A percentile compares a stretch with the other conserved stretches of the same genome.
Evolutionary conservation across 192 early-diverging fungal genomes (phyloP).

Genomic region (Backusella psychrophila): DNA sequence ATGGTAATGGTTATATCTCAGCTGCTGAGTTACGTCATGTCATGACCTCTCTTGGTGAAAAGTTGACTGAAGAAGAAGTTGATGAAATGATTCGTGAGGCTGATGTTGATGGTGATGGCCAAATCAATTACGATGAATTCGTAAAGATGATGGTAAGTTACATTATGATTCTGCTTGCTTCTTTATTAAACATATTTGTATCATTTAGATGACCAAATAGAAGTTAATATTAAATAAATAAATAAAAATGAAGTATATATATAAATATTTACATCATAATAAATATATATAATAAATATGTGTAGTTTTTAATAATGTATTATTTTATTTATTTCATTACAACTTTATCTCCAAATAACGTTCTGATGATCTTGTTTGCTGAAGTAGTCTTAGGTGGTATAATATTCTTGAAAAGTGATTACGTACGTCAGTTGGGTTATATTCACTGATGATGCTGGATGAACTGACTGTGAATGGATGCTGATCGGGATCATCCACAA

Average conservation of each 20-base stretch:
- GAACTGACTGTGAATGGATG: conserved; percentile 57
- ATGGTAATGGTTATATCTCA: conserved; percentile 86
- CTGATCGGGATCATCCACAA: conserved; percentile 70
- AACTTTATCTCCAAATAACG: not conserved
- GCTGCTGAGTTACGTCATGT: conserved; percentile 87
- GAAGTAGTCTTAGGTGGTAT: not conserved
- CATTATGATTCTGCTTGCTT: not conserved
- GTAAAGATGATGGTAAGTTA: conserved; percentile 70
- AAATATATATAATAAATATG: too few species aligned
- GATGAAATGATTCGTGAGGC: conserved; percentile 69
- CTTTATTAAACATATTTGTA: not conserved
- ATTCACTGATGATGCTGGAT: conserved; percentile 52
- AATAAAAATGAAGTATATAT: not conserved
- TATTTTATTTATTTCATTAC: not conserved
- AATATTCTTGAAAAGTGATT: not conserved
- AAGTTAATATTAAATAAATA: conserved; percentile 1
- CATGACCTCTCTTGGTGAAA: conserved; percentile 77
- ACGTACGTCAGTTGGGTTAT: not conserved
- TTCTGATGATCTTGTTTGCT: not conserved
- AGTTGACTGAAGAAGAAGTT: conserved; percentile 48
- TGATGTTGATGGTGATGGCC: conserved; percentile 86
- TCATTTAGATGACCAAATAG: conserved; percentile 10
- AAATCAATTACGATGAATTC: conserved; percentile 93
- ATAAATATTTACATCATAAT: not conserved
- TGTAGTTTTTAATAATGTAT: not conserved